A percentile compares a stretch with the other conserved stretches of the same genome.
These are phyloP conservation scores for Thalassiosira profunda DNA, from an alignment of 108 stramenopile species.

Conservation along the genomic window DNA sequence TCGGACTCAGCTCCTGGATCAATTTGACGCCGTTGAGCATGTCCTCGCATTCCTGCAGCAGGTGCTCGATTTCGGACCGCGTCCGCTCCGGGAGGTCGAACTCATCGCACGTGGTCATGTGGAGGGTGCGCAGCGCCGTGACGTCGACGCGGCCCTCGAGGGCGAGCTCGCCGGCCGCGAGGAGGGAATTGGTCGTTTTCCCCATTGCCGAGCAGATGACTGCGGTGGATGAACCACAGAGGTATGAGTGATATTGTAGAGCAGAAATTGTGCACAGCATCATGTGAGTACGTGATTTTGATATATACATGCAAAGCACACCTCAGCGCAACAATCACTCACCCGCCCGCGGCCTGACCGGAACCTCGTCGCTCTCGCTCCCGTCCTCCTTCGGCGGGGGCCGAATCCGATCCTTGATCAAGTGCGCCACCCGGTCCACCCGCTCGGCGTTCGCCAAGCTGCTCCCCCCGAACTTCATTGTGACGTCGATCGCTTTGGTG, in stretches of 20 bases:
- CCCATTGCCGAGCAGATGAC: slow-evolving; percentile 98
- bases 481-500: slow-evolving; percentile 48
- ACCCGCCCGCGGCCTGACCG: slow-evolving; percentile 38
- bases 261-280: too few species aligned
- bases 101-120: slow-evolving; percentile 70
- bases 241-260: too few species aligned
- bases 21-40: slow-evolving; percentile 93
- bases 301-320: too few species aligned
- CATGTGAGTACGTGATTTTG: too few species aligned
- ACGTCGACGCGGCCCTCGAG: slow-evolving; percentile 91
- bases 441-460: slow-evolving; percentile 90
- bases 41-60: slow-evolving; percentile 90
- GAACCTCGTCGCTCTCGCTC: slow-evolving; percentile 14
- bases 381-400: slow-evolving; percentile 13
- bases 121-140: slow-evolving; percentile 92
- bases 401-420: slow-evolving; percentile 89
- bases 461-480: slow-evolving; percentile 97
- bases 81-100: slow-evolving; percentile 73
- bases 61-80: slow-evolving; percentile 60
- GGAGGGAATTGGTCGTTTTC: slow-evolving; percentile 94
- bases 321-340: too few species aligned
- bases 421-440: slow-evolving; percentile 88
- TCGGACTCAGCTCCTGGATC: slow-evolving; percentile 92
- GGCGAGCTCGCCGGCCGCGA: slow-evolving; percentile 94
- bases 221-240: too few species aligned